These are phyloP conservation scores for Comarum palustre DNA, from an alignment of 306 rosid genomes.

Conservation along the genomic window DNA sequence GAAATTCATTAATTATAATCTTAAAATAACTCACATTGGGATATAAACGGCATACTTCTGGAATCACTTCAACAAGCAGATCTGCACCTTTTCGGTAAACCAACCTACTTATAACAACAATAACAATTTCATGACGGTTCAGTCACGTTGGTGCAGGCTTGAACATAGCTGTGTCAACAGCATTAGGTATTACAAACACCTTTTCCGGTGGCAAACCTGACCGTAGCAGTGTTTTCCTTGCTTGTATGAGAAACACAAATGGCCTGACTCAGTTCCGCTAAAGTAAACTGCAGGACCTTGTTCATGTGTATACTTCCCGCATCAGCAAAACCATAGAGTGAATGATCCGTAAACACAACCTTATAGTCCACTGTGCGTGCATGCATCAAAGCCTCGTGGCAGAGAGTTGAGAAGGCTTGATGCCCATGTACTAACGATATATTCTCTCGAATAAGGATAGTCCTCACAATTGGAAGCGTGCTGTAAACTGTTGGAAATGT, in stretches of 20 bases:
- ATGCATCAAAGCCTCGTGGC: constrained; percentile 89
- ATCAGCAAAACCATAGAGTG: constrained; percentile 85
- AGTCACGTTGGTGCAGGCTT: constrained; percentile 69
- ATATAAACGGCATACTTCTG: constrained; percentile 72
- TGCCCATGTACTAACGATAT: constrained; percentile 83
- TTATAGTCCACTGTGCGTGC: constrained; percentile 87
- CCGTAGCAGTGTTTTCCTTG: constrained; percentile 89
- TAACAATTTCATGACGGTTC: constrained; percentile 49
- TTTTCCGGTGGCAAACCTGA: constrained; percentile 87
- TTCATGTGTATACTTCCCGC: constrained; percentile 96
- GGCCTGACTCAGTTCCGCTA: constrained; percentile 89
- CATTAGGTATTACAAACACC: constrained; percentile 89
- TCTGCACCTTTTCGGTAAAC: constrained; percentile 91
- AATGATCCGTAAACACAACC: constrained; percentile 89
- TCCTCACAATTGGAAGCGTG: constrained; percentile 69
- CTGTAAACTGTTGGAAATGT: constrained; percentile 79
- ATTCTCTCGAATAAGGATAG: constrained; percentile 75
- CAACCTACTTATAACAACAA: constrained; percentile 85
- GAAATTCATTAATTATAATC: not conserved
- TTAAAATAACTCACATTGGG: constrained; percentile 60
- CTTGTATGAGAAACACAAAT: constrained; percentile 96
- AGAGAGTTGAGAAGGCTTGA: constrained; percentile 92
- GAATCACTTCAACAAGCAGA: constrained; percentile 94
- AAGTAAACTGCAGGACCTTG: constrained; percentile 88
- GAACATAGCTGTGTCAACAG: constrained; percentile 94